phyloP scores from a whole-genome alignment of 1,284 basidiomycete genomes.

The Tausonia pullulans region DNA sequence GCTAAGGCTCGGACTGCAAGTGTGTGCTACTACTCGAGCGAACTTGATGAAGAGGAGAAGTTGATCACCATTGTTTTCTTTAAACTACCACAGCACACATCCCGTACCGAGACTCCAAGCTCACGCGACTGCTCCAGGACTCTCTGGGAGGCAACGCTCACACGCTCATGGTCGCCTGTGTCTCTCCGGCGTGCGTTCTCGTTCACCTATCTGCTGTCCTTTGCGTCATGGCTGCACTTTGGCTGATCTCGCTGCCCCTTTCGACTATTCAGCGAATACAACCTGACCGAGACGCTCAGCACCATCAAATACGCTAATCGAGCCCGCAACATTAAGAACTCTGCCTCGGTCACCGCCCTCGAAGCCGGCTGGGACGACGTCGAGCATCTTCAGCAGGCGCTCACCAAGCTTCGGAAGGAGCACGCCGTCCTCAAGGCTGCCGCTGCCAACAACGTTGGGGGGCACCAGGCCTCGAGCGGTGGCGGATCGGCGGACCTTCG shows the following conservation, averaged over 20 bases:
- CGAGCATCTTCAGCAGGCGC: conserved; percentile 82
- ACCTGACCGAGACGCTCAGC: conserved; percentile 87
- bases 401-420: conserved; percentile 74
- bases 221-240: background rate
- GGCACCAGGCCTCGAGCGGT: conserved; percentile 5
- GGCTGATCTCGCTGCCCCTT: background rate
- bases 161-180: conserved; percentile 97
- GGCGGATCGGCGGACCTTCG: conserved; percentile 44
- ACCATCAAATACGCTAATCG: conserved; percentile 98
- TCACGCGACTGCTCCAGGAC: conserved; percentile 86
- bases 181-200: conserved; percentile 57
- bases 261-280: conserved; percentile 55
- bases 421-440: conserved; percentile 56
- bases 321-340: conserved; percentile 93
- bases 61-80: background rate
- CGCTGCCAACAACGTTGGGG: too few species aligned
- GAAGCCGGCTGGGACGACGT: conserved; percentile 98
- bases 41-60: background rate
- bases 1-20: conserved; percentile 37
- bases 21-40: background rate
- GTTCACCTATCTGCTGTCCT: background rate
- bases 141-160: conserved; percentile 97
- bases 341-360: conserved; percentile 79
- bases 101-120: conserved; percentile 94
- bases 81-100: conserved; percentile 46